Base-by-base conservation (phyloP, 257 asterid genomes). In the Asclepias syriaca region DNA sequence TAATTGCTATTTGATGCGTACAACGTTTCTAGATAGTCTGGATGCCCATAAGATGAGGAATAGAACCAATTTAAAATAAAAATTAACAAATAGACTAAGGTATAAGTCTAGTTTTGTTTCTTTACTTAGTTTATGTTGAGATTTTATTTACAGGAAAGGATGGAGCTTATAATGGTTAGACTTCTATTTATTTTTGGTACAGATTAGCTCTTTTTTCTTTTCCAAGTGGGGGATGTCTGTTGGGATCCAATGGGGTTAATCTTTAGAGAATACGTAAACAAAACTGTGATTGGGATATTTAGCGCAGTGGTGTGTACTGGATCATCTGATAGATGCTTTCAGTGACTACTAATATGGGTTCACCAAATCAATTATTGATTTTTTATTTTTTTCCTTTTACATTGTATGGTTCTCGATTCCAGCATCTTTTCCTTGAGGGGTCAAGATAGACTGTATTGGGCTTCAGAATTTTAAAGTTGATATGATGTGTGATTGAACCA, bases 1-100 rank as follows among this genome's bases (percentile, higher is more conserved):
- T 81, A 19, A 69, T 78, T 77, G 64, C 50, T 46, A 34, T 16
- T 45, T 16, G 27, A 69, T 64, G 6, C n/a, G 59, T 64, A 64
- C 53, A 59, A 43, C 75, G 74, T n/a, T 18, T 61, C 27, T 24
- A 76, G 48, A 32, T 2, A 49, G 66, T 34, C 22, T 51, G 56
- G 11, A 4, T 65, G 16, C 27, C 12, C 49, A 65, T 34, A 1
- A 21, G 5, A 2, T 22, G 10, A 53, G 18, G 9, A 64, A 63
- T n/a, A 27, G 16, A 50, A 55, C 53, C 29, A n/a, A 63, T 2
- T 63, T 37, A 21, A 53, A 37, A 32, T 51, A 8, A 70, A 32
- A 43, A 43, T 43, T 43, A 43, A 43, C 48, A 7, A 0, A 69
- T 51, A 15, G 24, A 39, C 45, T 8, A 12, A 48, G 76, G 53